Evolutionary conservation across 768 basidiomycete genomes (phyloP), one percentile per base, ranked within the genome.

Genomic region (Coprinellus micaceus): DNA sequence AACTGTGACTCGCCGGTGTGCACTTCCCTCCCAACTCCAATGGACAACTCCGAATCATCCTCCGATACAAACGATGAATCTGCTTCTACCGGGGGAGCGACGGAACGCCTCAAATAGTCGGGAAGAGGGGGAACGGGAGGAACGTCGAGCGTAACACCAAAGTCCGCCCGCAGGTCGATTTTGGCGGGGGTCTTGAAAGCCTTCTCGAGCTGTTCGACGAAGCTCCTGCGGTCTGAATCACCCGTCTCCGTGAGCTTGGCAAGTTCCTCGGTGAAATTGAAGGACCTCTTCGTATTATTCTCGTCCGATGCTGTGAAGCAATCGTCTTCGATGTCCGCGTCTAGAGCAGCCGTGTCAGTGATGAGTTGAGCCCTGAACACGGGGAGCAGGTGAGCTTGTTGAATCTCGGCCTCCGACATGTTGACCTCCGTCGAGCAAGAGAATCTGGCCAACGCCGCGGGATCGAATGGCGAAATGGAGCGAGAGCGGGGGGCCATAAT

Each of bases 181-280:
- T 84, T 85, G 17, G 87, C 84, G 0, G 89, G 89, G 0, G 88
- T 89, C 59, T 82, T 77, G 75, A 92, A 92, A 1, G 89, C 89
- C 51, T 77, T 84, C 72, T 91, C 90, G 22, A 91, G 71, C 69
- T 93, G 85, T 67, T 91, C 88, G 3, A 92, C 85, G 64, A 93
- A 93, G 68, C 89, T 91, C 12, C 69, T 74, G 10, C 88, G 73
- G 63, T 89, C 84, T 1, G 83, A 84, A 1, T 64, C 88, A 30
- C 86, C 86, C 5, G 83, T 85, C 61, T 88, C 84, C 52, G 86
- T 85, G 48, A 92, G 75, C 62, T 74, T 83, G 67, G 79, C 71
- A 52, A 92, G 69, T 67, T 91, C 91, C 37, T 85, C 88, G 0
- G 91, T 93, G 64, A 92, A 93, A 63, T 93, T 90, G 58, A 92